Conservation (phyloP, 2,329 filamentous ascomycete species). For the Cladosporium sp. region DNA sequence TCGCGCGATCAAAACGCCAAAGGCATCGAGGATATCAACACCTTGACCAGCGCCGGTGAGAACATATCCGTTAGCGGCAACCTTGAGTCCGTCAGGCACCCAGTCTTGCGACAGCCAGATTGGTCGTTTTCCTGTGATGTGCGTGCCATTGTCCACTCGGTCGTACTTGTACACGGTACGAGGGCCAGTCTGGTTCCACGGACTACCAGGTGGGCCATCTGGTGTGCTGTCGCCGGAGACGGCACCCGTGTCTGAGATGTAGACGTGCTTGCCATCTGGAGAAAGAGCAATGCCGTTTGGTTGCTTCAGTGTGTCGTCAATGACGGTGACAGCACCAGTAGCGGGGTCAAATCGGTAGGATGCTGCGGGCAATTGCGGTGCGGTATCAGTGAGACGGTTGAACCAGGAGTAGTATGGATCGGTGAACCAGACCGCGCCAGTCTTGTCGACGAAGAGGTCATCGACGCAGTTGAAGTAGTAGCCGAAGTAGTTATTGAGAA, state of each 20-base stretch:
- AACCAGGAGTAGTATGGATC: constrained; percentile 41
- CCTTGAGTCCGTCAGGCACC: constrained; percentile 42
- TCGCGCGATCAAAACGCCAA: constrained; percentile 36
- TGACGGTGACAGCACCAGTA: constrained; percentile 38
- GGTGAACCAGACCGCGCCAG: constrained; percentile 49
- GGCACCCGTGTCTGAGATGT: constrained; percentile 42
- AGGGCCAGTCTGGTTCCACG: constrained; percentile 30
- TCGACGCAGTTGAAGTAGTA: constrained; percentile 43
- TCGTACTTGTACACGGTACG: constrained; percentile 40
- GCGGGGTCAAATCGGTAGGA: constrained; percentile 41
- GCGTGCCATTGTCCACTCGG: constrained; percentile 31
- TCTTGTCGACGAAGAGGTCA: constrained; percentile 40
- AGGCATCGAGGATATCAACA: constrained; percentile 38
- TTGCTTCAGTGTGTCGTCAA: constrained; percentile 40
- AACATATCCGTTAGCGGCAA: constrained; percentile 39
- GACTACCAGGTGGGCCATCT: constrained; percentile 23
- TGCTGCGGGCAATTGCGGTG: constrained; percentile 30
- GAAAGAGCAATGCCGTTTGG: constrained; percentile 45
- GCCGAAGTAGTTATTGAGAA: constrained; percentile 47
- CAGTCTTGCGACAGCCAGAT: constrained; percentile 38
- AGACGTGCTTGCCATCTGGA: constrained; percentile 41
- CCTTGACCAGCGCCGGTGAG: constrained; percentile 38
- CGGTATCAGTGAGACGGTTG: constrained; percentile 33
- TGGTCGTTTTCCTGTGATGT: constrained; percentile 36
- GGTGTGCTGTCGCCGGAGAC: constrained; percentile 23